A percentile compares a stretch with the other conserved stretches of the same genome.
Conservation (phyloP, 202 grass and related monocot genomes). For the Setaria viridis region DNA sequence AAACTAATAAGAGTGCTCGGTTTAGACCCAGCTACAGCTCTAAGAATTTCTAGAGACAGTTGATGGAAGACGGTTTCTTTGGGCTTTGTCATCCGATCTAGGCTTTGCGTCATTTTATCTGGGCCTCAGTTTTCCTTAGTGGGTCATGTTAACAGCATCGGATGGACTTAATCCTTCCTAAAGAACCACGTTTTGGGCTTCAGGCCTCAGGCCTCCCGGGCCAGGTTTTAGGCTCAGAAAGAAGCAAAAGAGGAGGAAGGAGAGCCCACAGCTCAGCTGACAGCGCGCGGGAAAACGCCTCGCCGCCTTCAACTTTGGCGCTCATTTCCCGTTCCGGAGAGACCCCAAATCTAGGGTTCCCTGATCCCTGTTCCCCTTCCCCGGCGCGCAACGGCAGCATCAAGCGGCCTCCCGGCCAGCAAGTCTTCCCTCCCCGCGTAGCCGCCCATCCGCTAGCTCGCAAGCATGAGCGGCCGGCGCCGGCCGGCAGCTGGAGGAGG, state of each 20-base stretch:
- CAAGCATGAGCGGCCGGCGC: constrained; percentile 50
- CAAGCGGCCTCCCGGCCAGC: background rate
- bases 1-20: too few species aligned
- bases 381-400: constrained; percentile 4
- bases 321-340: constrained; percentile 10
- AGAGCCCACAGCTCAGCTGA: background rate
- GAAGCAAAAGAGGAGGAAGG: background rate
- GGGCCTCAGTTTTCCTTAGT: too few species aligned
- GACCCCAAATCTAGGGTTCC: constrained; percentile 43
- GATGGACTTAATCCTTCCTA: too few species aligned
- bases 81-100: too few species aligned
- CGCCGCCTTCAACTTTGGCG: constrained; percentile 31
- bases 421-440: background rate
- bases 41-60: too few species aligned
- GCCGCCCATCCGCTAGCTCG: background rate
- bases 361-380: background rate
- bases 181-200: too few species aligned
- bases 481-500: constrained; percentile 39
- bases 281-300: constrained; percentile 36
- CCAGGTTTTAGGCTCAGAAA: background rate
- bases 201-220: background rate
- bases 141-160: too few species aligned
- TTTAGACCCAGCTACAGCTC: too few species aligned
- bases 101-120: too few species aligned
- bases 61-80: too few species aligned